Conservation (phyloP, 129 eudicot genomes). For the Tagetes erecta region DNA sequence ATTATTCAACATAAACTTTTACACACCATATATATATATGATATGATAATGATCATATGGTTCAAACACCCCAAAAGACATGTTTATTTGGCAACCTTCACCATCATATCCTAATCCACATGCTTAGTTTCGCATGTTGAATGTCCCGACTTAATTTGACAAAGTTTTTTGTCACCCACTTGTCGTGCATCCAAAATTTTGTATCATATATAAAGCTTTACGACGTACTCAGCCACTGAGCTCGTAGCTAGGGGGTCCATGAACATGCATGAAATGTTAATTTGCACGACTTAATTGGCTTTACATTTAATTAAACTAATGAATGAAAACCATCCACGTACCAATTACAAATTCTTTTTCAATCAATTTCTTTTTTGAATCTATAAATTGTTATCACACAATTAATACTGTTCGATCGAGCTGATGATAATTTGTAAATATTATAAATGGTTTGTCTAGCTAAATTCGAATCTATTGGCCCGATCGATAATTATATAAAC, state of each 20-base stretch:
- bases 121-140: not conserved
- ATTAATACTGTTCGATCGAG: too few species aligned
- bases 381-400: too few species aligned
- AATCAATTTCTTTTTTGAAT: too few species aligned
- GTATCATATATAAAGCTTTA: not conserved
- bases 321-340: too few species aligned
- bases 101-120: not conserved
- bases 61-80: not conserved
- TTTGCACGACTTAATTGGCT: not conserved
- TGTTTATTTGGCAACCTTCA: not conserved
- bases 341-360: too few species aligned
- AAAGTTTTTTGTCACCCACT: not conserved
- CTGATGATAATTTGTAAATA: too few species aligned
- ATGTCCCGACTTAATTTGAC: not conserved
- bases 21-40: not conserved
- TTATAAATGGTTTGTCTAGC: too few species aligned
- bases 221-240: not conserved
- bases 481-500: too few species aligned
- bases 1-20: not conserved
- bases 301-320: not conserved
- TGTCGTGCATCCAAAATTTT: not conserved
- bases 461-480: too few species aligned
- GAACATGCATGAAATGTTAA: not conserved
- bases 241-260: not conserved
- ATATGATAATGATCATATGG: not conserved